Percentiles rank a stretch among this genome's conserved stretches.
phyloP scores from a whole-genome alignment of 306 rosid genomes.

The Alnus rubra region DNA sequence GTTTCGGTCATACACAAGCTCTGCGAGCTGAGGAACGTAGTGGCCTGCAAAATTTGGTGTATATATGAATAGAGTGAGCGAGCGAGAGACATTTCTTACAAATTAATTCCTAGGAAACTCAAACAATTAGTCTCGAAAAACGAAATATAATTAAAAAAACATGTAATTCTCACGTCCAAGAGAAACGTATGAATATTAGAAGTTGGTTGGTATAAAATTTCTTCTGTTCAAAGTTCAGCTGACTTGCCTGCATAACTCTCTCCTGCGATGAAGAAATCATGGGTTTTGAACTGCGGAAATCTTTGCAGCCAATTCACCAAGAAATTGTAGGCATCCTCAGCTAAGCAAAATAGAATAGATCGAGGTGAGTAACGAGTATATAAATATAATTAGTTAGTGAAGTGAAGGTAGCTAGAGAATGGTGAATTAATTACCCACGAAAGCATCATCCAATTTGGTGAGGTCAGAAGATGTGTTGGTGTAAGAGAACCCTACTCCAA shows the following conservation, averaged over 20 bases:
- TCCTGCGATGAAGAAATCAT: conserved; percentile 55
- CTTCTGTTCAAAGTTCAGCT: neutral
- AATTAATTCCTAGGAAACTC: no score
- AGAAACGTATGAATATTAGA: no score
- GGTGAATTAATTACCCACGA: conserved; percentile 47
- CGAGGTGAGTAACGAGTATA: neutral
- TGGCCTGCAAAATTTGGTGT: conserved; percentile 40
- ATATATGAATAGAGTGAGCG: neutral
- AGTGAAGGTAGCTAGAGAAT: neutral
- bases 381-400: neutral
- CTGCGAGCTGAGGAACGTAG: conserved; percentile 60
- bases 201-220: no score
- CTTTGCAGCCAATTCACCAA: conserved; percentile 60
- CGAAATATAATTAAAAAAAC: no score
- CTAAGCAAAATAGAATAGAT: conserved; percentile 27
- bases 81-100: neutral
- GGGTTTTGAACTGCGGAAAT: conserved; percentile 49
- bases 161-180: no score
- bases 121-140: no score
- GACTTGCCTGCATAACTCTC: conserved; percentile 59
- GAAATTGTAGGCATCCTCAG: conserved; percentile 61
- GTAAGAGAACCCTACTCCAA: conserved; percentile 64
- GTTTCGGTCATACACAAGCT: conserved; percentile 51
- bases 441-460: conserved; percentile 45
- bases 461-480: conserved; percentile 59